Evolutionary conservation across 805 yeast genomes (phyloP).

Genomic region (Saturnispora sanitii): DNA sequence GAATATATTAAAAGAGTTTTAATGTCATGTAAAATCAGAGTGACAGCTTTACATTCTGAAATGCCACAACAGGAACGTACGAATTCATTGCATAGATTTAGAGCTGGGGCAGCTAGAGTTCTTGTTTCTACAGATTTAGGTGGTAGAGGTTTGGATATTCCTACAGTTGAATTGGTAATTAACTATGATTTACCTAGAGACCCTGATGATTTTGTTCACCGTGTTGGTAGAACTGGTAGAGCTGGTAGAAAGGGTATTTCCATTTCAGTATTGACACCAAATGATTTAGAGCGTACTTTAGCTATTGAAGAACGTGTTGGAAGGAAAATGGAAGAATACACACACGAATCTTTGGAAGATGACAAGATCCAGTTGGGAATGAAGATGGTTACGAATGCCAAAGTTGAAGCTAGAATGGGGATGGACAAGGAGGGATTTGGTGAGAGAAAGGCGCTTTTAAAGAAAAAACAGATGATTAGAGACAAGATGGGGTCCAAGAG

Average conservation of each 20-base stretch:
- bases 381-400: slow-evolving; percentile 65
- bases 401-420: slow-evolving; percentile 83
- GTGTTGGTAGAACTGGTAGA: slow-evolving; percentile 96
- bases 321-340: slow-evolving; percentile 69
- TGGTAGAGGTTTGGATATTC: slow-evolving; percentile 83
- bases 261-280: slow-evolving; percentile 72
- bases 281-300: slow-evolving; percentile 70
- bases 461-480: slow-evolving; percentile 13
- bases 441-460: slow-evolving; percentile 32
- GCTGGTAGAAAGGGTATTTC: slow-evolving; percentile 89
- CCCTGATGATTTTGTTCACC: slow-evolving; percentile 73
- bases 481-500: neutral
- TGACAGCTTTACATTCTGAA: slow-evolving; percentile 86
- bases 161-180: slow-evolving; percentile 65
- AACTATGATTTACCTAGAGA: slow-evolving; percentile 78
- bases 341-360: slow-evolving; percentile 60
- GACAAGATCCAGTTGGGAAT: slow-evolving; percentile 61
- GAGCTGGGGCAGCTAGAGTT: slow-evolving; percentile 90
- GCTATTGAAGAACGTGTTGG: slow-evolving; percentile 82
- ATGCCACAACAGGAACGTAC: slow-evolving; percentile 91
- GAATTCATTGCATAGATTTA: slow-evolving; percentile 82
- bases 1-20: slow-evolving; percentile 76
- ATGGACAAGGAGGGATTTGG: slow-evolving; percentile 92
- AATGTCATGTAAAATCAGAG: slow-evolving; percentile 62
- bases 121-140: slow-evolving; percentile 91